Base-by-base conservation (phyloP, 768 basidiomycete species). In the Phaeotremella skinneri region DNA sequence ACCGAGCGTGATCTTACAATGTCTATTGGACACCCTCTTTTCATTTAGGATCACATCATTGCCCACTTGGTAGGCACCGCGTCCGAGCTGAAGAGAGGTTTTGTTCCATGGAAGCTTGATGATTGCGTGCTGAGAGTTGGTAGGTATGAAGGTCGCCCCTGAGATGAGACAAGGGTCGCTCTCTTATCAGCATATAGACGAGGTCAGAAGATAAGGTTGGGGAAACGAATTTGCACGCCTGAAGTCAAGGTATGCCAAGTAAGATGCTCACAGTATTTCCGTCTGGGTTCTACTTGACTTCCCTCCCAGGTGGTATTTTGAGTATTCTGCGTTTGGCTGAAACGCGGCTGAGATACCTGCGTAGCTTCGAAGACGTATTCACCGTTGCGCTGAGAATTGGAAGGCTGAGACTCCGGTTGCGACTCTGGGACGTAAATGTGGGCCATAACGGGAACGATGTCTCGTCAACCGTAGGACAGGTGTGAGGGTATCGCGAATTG, bases 61-160 rank as follows among this genome's bases (percentile, higher is more conserved):
- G 20, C 64, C 63, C 23, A 63, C 26, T 2, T 49, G 58, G 13
- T 57, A 61, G 1, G 71, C 66, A 14, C 74, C 74, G 21, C 76
- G 67, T 21, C 76, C 76, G 26, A 77, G 66, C 45, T 73, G 72
- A 4, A 70, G 55, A 6, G 51, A 47, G 4, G 68, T 34, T 31
- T 64, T 61, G 3, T 54, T 57, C 75, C 75, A 76, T 17, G 69
- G 66, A 25, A 75, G 63, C 45, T 76, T 76, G 21, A 76, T 56
- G 43, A 72, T 70, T 17, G 59, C 59, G 34, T 72, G 65, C 1
- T 57, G 55, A 7, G 70, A 41, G 29, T 72, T 70, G 20, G 70
- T 70, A 4, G 75, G 72, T 6, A 73, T 75, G 49, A 76, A 66
- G 11, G 72, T 61, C 27, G 75, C 75, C 75, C 75, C 75, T 76